A percentile compares a stretch with the other conserved stretches of the same genome.
phyloP scores from a whole-genome alignment of 768 basidiomycete genomes.

The Macrolepiota fuliginosa region DNA sequence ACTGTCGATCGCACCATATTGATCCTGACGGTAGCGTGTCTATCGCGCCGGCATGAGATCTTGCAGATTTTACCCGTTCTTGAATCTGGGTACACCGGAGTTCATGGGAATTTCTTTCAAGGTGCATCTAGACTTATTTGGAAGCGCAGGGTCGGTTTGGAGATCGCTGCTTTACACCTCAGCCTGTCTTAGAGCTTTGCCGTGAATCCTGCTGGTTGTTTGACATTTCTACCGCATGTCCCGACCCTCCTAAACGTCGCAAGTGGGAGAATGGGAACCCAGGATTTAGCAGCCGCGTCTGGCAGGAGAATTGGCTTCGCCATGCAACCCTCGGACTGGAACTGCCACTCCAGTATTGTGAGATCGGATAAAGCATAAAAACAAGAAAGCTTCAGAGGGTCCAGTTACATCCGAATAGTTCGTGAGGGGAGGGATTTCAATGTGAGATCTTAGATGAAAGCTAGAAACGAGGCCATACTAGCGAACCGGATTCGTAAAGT shows the following conservation, averaged over 20 bases:
- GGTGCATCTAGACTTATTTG: conserved; percentile 4
- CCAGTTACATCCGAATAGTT: too few species aligned
- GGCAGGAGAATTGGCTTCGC: neutral
- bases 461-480: too few species aligned
- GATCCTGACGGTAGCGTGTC: conserved; percentile 1
- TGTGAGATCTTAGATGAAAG: too few species aligned
- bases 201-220: neutral
- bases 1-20: conserved; percentile 8
- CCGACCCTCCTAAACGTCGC: neutral
- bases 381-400: too few species aligned
- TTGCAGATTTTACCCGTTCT: neutral
- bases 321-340: neutral
- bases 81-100: neutral
- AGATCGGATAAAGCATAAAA: too few species aligned
- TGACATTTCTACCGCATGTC: neutral
- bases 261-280: neutral
- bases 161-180: neutral
- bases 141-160: neutral
- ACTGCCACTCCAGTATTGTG: neutral
- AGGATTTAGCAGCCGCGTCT: neutral
- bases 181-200: neutral
- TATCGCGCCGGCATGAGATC: conserved; percentile 9
- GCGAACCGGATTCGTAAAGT: too few species aligned
- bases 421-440: too few species aligned
- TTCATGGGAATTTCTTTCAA: conserved; percentile 5